phyloP scores from a whole-genome alignment of 1,139 yeast species.

The Magnusiomyces sp. region DNA sequence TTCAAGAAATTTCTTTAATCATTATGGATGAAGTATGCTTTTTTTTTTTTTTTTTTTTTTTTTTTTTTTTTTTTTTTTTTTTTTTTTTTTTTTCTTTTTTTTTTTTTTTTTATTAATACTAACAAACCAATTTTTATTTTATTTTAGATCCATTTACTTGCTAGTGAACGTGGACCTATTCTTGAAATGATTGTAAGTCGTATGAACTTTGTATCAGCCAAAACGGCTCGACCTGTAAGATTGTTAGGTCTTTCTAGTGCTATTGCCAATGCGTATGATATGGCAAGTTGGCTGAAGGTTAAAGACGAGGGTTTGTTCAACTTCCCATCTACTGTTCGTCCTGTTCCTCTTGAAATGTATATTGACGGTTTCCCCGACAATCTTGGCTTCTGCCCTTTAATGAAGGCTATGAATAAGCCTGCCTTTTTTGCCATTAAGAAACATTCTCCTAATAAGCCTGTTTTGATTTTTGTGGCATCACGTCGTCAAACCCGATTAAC shows the following conservation, averaged over 20 bases:
- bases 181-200: slow-evolving; percentile 98
- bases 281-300: slow-evolving; percentile 97
- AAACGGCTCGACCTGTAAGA: slow-evolving; percentile 67
- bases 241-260: slow-evolving; percentile 94
- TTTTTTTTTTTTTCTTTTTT: background rate
- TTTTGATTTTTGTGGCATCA: slow-evolving; percentile 89
- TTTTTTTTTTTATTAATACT: background rate
- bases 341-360: slow-evolving; percentile 95
- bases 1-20: slow-evolving; percentile 80
- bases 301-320: slow-evolving; percentile 74
- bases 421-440: slow-evolving; percentile 94
- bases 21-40: slow-evolving; percentile 73
- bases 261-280: slow-evolving; percentile 92
- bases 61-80: background rate
- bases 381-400: slow-evolving; percentile 85
- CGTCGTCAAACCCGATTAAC: slow-evolving; percentile 95
- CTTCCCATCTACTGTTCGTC: slow-evolving; percentile 92
- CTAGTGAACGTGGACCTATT: slow-evolving; percentile 97
- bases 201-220: slow-evolving; percentile 82
- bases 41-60: background rate
- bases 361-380: slow-evolving; percentile 97
- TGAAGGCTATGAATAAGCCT: slow-evolving; percentile 87
- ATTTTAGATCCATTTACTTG: slow-evolving; percentile 67
- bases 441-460: slow-evolving; percentile 91
- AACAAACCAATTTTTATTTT: no score